Conservation (phyloP, 371 early-diverging fungal species). For the Apophysomyces elegans region DNA sequence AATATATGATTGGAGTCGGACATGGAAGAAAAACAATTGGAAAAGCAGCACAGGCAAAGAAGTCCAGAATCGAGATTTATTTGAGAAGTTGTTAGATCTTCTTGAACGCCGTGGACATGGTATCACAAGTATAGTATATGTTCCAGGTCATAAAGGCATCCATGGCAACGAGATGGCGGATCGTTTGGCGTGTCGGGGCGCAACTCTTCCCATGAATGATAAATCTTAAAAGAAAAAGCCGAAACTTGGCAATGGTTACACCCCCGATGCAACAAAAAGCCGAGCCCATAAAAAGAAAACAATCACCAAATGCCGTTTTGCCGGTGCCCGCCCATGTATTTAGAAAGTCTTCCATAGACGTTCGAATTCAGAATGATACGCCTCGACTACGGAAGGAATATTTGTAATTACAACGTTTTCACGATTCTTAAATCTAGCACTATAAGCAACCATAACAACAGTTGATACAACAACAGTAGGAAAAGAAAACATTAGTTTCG, state of each 20-base stretch:
- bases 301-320: constrained; percentile 3
- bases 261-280: no score
- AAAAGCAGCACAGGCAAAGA: constrained; percentile 15
- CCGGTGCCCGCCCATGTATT: neutral
- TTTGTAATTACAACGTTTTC: constrained; percentile 67
- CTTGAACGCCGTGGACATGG: constrained; percentile 36
- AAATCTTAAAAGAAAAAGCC: neutral
- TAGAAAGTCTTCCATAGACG: constrained; percentile 56
- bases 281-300: neutral
- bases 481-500: no score
- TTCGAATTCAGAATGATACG: constrained; percentile 60
- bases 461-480: no score
- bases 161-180: constrained; percentile 81
- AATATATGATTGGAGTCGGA: constrained; percentile 66
- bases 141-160: constrained; percentile 69
- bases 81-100: constrained; percentile 53
- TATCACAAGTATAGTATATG: constrained; percentile 54
- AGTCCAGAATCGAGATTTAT: constrained; percentile 79
- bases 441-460: constrained; percentile 29
- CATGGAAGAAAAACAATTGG: constrained; percentile 56
- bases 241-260: no score
- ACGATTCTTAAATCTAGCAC: constrained; percentile 62
- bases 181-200: constrained; percentile 66
- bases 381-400: constrained; percentile 50
- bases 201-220: constrained; percentile 22